Conservation (phyloP, 1,284 basidiomycete genomes). For the Malassezia cuniculi region DNA sequence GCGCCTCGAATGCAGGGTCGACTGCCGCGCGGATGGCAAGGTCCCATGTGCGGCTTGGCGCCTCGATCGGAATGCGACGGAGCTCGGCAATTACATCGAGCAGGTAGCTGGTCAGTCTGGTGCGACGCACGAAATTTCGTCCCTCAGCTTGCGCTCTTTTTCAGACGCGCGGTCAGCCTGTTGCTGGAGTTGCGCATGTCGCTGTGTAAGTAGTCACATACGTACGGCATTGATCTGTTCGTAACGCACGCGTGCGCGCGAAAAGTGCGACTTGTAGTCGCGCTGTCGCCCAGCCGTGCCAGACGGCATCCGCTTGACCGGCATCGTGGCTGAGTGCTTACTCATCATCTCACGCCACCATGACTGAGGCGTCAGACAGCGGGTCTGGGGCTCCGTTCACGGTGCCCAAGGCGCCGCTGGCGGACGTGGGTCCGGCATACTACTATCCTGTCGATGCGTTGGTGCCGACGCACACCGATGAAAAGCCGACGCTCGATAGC, state of each 20-base stretch:
- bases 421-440: slow-evolving; percentile 26
- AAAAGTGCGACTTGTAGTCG: slow-evolving; percentile 15
- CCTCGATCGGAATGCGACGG: no score
- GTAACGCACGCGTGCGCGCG: slow-evolving; percentile 5
- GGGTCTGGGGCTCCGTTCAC: no score
- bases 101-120: slow-evolving; percentile 4
- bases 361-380: no score
- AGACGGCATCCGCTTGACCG: no score
- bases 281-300: neutral
- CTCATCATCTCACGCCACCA: no score
- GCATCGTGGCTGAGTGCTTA: no score
- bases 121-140: slow-evolving; percentile 10
- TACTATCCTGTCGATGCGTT: slow-evolving; percentile 26
- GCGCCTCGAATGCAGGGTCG: no score
- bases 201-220: slow-evolving; percentile 5
- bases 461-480: neutral
- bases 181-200: slow-evolving; percentile 3
- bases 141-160: slow-evolving; percentile 9
- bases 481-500: slow-evolving; percentile 7
- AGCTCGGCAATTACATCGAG: slow-evolving; percentile 7
- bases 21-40: no score
- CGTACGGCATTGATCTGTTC: slow-evolving; percentile 12
- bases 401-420: slow-evolving; percentile 1
- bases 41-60: no score
- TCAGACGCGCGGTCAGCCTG: slow-evolving; percentile 1